A percentile compares a stretch with the other conserved stretches of the same genome.
These are phyloP conservation scores for Goffeauzyma gilvescens DNA, from an alignment of 768 basidiomycete genomes.

Conservation along the genomic window DNA sequence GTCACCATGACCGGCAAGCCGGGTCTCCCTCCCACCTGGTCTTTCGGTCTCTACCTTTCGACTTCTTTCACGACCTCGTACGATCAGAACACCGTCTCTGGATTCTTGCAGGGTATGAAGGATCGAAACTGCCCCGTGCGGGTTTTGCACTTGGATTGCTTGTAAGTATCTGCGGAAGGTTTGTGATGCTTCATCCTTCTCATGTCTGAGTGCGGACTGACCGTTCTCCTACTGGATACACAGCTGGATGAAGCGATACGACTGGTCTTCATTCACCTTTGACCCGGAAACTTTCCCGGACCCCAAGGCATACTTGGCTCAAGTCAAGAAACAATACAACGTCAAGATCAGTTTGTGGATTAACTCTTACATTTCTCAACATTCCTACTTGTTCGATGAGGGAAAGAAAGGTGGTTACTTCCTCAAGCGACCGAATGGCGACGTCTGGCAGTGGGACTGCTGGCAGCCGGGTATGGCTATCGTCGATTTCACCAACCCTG, in stretches of 20 bases:
- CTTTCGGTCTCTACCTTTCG: conserved; percentile 58
- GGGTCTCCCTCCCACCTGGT: conserved; percentile 48
- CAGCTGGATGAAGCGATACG: conserved; percentile 27
- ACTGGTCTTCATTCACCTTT: conserved; percentile 42
- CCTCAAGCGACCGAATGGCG: conserved; percentile 49
- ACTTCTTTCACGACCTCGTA: conserved; percentile 56
- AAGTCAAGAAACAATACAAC: conserved; percentile 36
- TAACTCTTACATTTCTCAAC: conserved; percentile 44
- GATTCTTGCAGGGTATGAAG: conserved; percentile 53
- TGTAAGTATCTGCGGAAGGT: conserved; percentile 20
- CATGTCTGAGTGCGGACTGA: neutral
- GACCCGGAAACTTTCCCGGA: conserved; percentile 60
- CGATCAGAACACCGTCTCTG: conserved; percentile 46
- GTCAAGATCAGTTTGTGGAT: conserved; percentile 59
- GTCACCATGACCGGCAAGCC: neutral
- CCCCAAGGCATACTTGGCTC: conserved; percentile 42
- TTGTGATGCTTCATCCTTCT: neutral
- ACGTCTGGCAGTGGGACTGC: conserved; percentile 41
- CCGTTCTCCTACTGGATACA: neutral
- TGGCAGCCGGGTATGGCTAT: conserved; percentile 42
- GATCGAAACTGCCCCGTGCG: conserved; percentile 36
- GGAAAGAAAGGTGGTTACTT: conserved; percentile 50
- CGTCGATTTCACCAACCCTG: conserved; percentile 49
- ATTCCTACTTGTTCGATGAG: conserved; percentile 44
- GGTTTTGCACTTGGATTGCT: conserved; percentile 52